These are phyloP conservation scores for Sanghuangporus sanghuang DNA, from an alignment of 1,284 basidiomycete genomes.

Conservation along the genomic window DNA sequence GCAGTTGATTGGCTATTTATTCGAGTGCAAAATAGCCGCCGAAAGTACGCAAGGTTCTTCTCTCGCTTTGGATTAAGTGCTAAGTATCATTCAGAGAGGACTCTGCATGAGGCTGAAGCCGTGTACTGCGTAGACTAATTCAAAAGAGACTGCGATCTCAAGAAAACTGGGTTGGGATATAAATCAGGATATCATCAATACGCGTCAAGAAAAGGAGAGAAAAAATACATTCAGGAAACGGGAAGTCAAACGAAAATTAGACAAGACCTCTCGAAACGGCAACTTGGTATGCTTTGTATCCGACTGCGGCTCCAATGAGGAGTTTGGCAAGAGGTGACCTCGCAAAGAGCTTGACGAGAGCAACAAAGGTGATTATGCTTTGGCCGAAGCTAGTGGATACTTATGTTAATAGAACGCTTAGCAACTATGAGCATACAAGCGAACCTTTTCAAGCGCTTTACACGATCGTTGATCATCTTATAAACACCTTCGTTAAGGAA, in stretches of 20 bases:
- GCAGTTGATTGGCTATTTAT: constrained; percentile 94
- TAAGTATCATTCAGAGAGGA: not conserved
- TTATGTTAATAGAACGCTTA: not conserved
- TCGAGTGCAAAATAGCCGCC: constrained; percentile 82
- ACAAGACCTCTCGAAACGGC: not conserved
- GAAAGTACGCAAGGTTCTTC: constrained; percentile 28
- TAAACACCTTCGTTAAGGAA: constrained; percentile 48
- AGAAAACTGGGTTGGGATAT: not conserved
- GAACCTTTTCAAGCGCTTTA: constrained; percentile 33
- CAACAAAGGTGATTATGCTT: constrained; percentile 3
- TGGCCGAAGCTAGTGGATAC: not conserved
- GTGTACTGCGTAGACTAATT: not conserved
- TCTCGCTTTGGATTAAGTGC: not conserved
- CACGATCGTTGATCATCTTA: constrained; percentile 40
- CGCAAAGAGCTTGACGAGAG: not conserved
- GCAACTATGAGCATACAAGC: not conserved
- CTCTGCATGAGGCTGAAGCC: not conserved
- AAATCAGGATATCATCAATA: not conserved
- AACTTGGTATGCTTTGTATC: constrained; percentile 10
- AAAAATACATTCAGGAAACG: too few relatives aligned
- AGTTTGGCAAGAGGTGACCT: constrained; percentile 4
- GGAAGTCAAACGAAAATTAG: not conserved
- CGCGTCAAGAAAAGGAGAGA: not conserved
- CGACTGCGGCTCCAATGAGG: constrained; percentile 1
- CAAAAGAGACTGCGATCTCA: not conserved